A percentile compares a stretch with the other conserved stretches of the same genome.
Evolutionary conservation across 2,329 filamentous ascomycete genomes (phyloP).

Genomic region (Diaporthe amygdali): DNA sequence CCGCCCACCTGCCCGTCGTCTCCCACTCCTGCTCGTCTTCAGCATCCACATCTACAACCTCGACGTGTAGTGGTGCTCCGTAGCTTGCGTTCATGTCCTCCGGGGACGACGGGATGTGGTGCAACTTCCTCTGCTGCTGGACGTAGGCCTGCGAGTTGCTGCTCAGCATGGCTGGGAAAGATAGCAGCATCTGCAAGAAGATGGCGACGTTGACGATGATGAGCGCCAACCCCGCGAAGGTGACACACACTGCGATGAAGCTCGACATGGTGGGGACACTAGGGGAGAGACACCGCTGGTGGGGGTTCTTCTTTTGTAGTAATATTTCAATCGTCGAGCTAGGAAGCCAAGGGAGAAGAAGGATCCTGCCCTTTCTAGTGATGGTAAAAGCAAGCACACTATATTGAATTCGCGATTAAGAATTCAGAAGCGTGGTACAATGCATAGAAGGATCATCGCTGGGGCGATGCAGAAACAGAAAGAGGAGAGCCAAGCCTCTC

Average conservation of each 20-base stretch:
- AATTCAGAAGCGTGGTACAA: neutral
- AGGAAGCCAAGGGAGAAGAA: neutral
- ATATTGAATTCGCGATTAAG: neutral
- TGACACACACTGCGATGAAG: conserved; percentile 25
- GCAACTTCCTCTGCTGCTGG: conserved; percentile 23
- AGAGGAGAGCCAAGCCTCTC: neutral
- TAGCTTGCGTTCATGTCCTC: neutral
- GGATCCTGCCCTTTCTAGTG: conserved; percentile 8
- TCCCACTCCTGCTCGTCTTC: conserved; percentile 21
- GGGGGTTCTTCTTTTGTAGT: neutral
- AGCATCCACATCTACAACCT: neutral
- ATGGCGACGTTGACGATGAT: conserved; percentile 20
- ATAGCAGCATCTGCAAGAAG: conserved; percentile 25
- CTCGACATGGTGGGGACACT: conserved; percentile 14
- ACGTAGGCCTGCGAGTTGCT: conserved; percentile 26
- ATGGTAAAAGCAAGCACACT: conserved; percentile 8
- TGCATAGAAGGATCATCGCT: conserved; percentile 4
- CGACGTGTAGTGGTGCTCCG: neutral
- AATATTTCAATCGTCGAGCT: neutral
- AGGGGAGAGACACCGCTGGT: neutral
- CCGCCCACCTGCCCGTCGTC: conserved; percentile 9
- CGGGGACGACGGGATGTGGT: conserved; percentile 17
- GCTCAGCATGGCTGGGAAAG: conserved; percentile 25
- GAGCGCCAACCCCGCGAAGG: conserved; percentile 21
- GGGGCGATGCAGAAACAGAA: neutral